phyloP scores from a whole-genome alignment of 1,284 basidiomycete species.

The Gomphus bonarii region DNA sequence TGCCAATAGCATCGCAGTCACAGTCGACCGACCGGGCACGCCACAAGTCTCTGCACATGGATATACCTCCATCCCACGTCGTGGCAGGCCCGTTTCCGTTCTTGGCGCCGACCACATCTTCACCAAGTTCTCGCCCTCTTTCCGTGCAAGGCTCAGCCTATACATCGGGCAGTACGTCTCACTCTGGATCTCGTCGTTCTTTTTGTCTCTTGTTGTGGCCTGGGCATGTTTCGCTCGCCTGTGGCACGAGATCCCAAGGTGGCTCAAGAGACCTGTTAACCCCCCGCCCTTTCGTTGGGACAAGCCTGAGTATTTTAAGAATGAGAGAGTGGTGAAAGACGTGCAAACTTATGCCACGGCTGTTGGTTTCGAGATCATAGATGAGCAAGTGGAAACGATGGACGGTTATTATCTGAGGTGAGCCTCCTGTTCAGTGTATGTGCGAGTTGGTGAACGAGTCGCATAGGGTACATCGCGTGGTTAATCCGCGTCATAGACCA shows the following conservation, averaged over 20 bases:
- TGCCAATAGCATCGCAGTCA: not conserved
- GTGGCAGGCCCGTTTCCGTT: slow-evolving; percentile 11
- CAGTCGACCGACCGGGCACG: slow-evolving; percentile 3
- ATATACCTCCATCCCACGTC: not conserved
- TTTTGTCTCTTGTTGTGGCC: slow-evolving; percentile 30
- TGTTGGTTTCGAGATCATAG: slow-evolving; percentile 44
- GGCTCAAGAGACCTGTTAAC: slow-evolving; percentile 18
- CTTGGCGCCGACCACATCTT: slow-evolving; percentile 2
- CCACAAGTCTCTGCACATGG: slow-evolving; percentile 1
- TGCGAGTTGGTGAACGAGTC: slow-evolving; percentile 2
- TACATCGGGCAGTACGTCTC: slow-evolving; percentile 33
- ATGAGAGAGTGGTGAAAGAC: slow-evolving; percentile 40
- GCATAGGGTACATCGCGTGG: slow-evolving; percentile 38
- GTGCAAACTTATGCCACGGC: slow-evolving; percentile 42
- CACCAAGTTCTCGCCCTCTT: not conserved
- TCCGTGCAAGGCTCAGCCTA: slow-evolving; percentile 21
- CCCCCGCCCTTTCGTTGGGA: slow-evolving; percentile 36
- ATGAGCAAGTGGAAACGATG: slow-evolving; percentile 45
- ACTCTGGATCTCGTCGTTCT: slow-evolving; percentile 35
- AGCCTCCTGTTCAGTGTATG: slow-evolving; percentile 10
- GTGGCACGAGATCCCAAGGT: slow-evolving; percentile 19
- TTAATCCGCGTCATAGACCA: slow-evolving; percentile 31
- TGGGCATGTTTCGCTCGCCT: slow-evolving; percentile 27
- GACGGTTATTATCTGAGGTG: slow-evolving; percentile 43
- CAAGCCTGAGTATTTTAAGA: slow-evolving; percentile 32